These are phyloP conservation scores for Nicotiana noctiflora DNA, from an alignment of 257 asterid species.

Conservation along the genomic window DNA sequence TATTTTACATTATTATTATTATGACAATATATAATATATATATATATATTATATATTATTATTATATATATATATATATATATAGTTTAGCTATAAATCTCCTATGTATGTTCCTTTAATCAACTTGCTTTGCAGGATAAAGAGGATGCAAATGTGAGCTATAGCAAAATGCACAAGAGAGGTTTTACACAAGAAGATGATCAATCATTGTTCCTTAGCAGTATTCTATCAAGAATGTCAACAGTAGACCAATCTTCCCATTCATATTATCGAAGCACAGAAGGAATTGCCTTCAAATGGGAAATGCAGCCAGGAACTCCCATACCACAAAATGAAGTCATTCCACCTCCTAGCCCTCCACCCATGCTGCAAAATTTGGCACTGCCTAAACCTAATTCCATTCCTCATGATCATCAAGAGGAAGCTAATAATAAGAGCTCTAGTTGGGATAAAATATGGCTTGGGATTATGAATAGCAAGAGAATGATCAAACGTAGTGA, in stretches of 20 bases:
- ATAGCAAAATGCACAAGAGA: slow-evolving; percentile 43
- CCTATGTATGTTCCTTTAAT: not conserved
- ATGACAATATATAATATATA: not conserved
- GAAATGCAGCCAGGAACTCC: slow-evolving; percentile 38
- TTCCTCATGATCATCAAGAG: not conserved
- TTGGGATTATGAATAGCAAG: slow-evolving; percentile 9
- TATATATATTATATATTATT: too few relatives aligned
- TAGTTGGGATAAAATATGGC: slow-evolving; percentile 1
- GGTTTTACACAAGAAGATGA: slow-evolving; percentile 37
- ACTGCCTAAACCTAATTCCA: not conserved
- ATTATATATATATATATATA: too few relatives aligned
- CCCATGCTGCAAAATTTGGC: slow-evolving; percentile 25
- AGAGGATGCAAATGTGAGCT: slow-evolving; percentile 31
- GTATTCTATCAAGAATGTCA: slow-evolving; percentile 36
- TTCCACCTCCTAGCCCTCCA: slow-evolving; percentile 36
- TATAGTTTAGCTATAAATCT: not conserved
- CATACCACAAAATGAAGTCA: slow-evolving; percentile 15
- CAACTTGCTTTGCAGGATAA: slow-evolving; percentile 30
- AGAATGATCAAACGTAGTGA: not conserved
- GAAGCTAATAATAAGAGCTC: not conserved
- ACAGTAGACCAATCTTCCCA: slow-evolving; percentile 31
- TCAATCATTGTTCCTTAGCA: slow-evolving; percentile 21
- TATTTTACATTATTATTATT: not conserved
- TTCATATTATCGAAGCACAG: slow-evolving; percentile 11
- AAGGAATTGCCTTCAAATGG: slow-evolving; percentile 36